phyloP scores from a whole-genome alignment of 495 filamentous ascomycete species.

The Hypomontagnella submonticulosa region DNA sequence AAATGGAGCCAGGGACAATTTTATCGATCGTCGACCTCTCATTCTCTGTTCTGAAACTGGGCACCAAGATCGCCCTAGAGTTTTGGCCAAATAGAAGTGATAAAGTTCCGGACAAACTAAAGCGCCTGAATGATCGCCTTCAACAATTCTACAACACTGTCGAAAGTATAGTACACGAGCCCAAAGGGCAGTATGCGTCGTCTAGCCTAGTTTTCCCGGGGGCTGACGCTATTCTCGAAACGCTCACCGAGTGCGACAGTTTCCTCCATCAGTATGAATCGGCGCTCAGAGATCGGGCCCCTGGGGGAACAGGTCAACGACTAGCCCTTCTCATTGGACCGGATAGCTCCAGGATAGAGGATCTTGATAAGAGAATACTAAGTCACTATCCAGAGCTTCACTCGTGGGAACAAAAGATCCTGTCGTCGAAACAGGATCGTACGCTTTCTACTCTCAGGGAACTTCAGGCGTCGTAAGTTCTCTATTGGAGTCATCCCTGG shows the following conservation, averaged over 20 bases:
- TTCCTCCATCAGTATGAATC: conserved; percentile 43
- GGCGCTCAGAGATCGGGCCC: conserved; percentile 18
- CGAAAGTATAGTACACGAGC: conserved; percentile 21
- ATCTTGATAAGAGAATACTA: conserved; percentile 38
- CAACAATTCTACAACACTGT: conserved; percentile 26
- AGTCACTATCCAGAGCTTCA: conserved; percentile 32
- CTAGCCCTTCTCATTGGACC: conserved; percentile 28
- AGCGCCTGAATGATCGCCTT: conserved; percentile 35
- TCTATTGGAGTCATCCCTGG: neutral
- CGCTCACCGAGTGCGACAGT: conserved; percentile 39
- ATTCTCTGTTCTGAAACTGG: conserved; percentile 31
- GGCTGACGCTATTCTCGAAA: conserved; percentile 31
- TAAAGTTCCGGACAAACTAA: conserved; percentile 32
- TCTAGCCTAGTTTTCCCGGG: conserved; percentile 21
- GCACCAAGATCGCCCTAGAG: conserved; percentile 30
- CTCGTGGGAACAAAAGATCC: conserved; percentile 19
- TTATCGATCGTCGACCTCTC: conserved; percentile 42
- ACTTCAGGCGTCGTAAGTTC: conserved; percentile 32
- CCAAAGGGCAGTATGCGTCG: conserved; percentile 13
- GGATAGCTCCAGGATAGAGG: conserved; percentile 34
- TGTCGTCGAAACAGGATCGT: conserved; percentile 5
- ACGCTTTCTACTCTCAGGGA: conserved; percentile 4
- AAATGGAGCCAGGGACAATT: conserved; percentile 40
- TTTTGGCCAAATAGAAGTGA: conserved; percentile 31
- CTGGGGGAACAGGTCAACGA: conserved; percentile 26